Percentiles rank a stretch among this genome's conserved stretches.
phyloP scores from a whole-genome alignment of 73 alveolate genomes.

The Paramecium octaurelia region DNA sequence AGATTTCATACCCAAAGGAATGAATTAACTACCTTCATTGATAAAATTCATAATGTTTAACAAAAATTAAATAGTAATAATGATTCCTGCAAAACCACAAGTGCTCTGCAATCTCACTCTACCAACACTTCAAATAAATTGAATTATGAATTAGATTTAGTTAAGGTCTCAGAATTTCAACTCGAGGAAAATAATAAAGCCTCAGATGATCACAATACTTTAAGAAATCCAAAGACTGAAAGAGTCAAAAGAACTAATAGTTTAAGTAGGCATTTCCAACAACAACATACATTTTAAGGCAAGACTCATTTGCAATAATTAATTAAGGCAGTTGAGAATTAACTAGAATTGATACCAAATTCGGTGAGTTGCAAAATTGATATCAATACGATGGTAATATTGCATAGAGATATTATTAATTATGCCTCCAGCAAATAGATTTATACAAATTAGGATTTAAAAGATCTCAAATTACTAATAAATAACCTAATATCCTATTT shows the following conservation, averaged over 20 bases:
- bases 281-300: background rate
- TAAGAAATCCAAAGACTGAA: background rate
- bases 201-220: background rate
- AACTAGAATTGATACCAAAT: background rate
- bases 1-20: background rate
- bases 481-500: background rate
- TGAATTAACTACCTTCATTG: background rate
- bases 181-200: background rate
- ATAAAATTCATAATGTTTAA: background rate
- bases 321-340: background rate
- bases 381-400: background rate
- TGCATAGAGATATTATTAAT: background rate
- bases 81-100: conserved; percentile 16
- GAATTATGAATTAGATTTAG: background rate
- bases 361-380: background rate
- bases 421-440: background rate
- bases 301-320: background rate
- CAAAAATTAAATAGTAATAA: background rate
- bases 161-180: background rate
- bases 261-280: background rate
- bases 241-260: background rate
- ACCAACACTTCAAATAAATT: conserved; percentile 14
- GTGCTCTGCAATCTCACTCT: background rate
- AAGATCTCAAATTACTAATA: background rate
- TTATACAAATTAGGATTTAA: background rate